Evolutionary conservation across 2,329 filamentous ascomycete genomes (phyloP), one percentile per base, ranked within the genome.

Genomic region (Diaporthe nobilis): DNA sequence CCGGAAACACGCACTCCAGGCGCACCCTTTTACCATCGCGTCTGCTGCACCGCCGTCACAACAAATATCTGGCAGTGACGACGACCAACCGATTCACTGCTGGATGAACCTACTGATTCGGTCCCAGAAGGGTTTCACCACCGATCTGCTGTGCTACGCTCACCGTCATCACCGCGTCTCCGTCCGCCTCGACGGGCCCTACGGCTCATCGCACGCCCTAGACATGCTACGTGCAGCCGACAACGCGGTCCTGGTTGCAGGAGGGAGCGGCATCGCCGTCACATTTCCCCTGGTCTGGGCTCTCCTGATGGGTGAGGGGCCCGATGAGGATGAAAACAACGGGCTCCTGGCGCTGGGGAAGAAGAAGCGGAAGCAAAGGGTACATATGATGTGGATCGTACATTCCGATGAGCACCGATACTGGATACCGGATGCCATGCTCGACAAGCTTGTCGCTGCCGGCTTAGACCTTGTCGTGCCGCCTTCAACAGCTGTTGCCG

Each of bases 11-110:
- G 80, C 83, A 3, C 80, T 92, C 1, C 92, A 93, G 82, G 87
- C 91, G 0, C 92, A 94, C 79, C 92, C 92, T 0, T 93, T 93
- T 82, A 93, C 91, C 12, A 92, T 94, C 73, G 89, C 91, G 22
- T 93, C 91, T 3, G 87, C 88, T 0, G 90, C 90, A 13, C 89
- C 90, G 1, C 49, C 58, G 47, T 17, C 13, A 2, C 4, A 25
- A 5, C 4, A 8, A 0, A 4, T 15, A 15, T 13, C 28, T 15
- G 39, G 25, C 8, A 51, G 22, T 1, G 47, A 10, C 10, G 13
- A 20, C 9, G 34, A 70, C 4, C 34, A 57, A 12, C 7, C 61
- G 6, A 13, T n/a, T 12, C 87, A 90, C 77, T 88, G 88, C 4
- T 89, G 86, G 84, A 83, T 93, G 77, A 85, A 86, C 17, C 87